phyloP scores from a whole-genome alignment of 768 basidiomycete species.

The Vararia minispora region DNA sequence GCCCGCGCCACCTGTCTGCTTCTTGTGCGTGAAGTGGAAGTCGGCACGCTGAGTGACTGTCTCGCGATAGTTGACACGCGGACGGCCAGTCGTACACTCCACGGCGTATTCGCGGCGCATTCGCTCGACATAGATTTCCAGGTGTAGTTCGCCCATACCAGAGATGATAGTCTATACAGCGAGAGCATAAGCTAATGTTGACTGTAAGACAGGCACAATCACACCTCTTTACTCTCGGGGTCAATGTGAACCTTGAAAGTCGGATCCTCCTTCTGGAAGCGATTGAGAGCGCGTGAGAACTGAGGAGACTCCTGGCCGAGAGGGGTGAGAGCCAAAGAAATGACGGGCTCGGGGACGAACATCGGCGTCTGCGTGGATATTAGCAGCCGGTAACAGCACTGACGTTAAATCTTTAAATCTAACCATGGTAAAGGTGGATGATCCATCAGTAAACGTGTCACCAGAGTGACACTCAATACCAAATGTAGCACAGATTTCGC shows the following conservation, averaged over 20 bases:
- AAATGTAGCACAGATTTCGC: slow-evolving; percentile 99
- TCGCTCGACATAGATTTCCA: slow-evolving; percentile 98
- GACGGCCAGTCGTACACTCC: slow-evolving; percentile 88
- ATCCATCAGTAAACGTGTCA: slow-evolving; percentile 94
- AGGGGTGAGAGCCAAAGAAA: slow-evolving; percentile 89
- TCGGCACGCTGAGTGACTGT: slow-evolving; percentile 75
- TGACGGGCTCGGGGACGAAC: slow-evolving; percentile 98
- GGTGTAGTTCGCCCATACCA: slow-evolving; percentile 98
- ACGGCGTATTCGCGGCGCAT: slow-evolving; percentile 98
- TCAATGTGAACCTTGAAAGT: slow-evolving; percentile 98
- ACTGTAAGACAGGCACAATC: slow-evolving; percentile 4
- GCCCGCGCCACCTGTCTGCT: slow-evolving; percentile 95
- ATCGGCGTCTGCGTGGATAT: slow-evolving; percentile 66
- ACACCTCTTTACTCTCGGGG: slow-evolving; percentile 84
- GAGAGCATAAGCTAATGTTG: not conserved
- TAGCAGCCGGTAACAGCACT: not conserved
- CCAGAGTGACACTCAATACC: slow-evolving; percentile 97
- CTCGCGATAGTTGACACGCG: slow-evolving; percentile 94
- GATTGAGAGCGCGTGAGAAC: slow-evolving; percentile 91
- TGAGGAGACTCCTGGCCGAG: slow-evolving; percentile 89
- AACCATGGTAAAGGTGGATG: slow-evolving; percentile 88
- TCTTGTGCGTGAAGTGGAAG: slow-evolving; percentile 93
- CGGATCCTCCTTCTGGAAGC: slow-evolving; percentile 98
- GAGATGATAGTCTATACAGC: slow-evolving; percentile 83
- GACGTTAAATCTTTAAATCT: no score